Evolutionary conservation across 768 basidiomycete species (phyloP), one percentile per base, ranked within the genome.

Genomic region (Pulveroboletus sp.): DNA sequence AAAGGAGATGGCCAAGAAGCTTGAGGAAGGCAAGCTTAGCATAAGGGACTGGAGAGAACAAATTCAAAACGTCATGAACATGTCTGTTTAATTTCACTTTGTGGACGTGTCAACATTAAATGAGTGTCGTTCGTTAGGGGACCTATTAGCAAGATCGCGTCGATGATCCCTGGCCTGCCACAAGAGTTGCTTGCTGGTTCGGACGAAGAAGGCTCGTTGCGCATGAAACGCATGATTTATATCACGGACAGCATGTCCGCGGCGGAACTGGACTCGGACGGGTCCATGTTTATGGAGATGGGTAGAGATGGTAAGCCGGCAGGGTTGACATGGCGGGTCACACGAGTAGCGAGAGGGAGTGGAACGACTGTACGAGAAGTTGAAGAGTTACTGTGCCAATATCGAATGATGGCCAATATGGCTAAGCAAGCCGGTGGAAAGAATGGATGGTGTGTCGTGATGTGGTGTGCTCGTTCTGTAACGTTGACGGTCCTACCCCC

Each of bases 201-300:
- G 21, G 95, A 97, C 61, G 94, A 97, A 68, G 95, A 99, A 58
- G 92, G 90, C 25, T 81, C 87, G 6, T 64, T 79, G 50, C 86
- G 92, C 48, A 84, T 99, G 83, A 97, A 97, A 71, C 85, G 94
- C 50, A 92, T 99, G 89, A 90, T 97, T 59, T 98, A 87, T 72
- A 98, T 99, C 62, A 97, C 93, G 11, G 97, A 99, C 68, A 92
- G 90, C 62, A 99, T 99, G 97, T 91, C 91, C 41, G 83, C 89
- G 31, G 69, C 71, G 46, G 97, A 99, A 69, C 81, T 99, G 45
- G 93, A 99, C 71, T 95, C 92, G 6, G 97, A 99, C 64, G 97
- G 97, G 5, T 74, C 85, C 33, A 79, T 84, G 24, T 99, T 99
- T 70, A 87, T 94, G 84, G 85, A 89, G 59, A 71, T 75, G 52